Base-by-base conservation (phyloP, 2,329 filamentous ascomycete species). In the Cladosporium cucumerinum region DNA sequence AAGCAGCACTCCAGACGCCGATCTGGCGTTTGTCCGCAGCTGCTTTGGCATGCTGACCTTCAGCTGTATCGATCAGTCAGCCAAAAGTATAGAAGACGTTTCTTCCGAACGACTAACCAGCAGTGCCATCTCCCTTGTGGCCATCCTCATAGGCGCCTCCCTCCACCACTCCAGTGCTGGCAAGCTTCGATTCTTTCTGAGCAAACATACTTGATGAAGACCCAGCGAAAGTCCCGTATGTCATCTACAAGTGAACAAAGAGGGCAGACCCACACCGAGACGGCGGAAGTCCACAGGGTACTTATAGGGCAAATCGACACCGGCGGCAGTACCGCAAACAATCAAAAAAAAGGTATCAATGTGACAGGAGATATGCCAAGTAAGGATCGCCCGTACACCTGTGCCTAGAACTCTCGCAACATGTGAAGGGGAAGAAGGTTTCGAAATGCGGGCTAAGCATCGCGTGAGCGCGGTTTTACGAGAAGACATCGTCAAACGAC, bases 1-100 rank as follows among this genome's bases (percentile, higher is more conserved):
- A 85, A 23, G 82, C 77, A 23, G 86, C 85, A 5, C 82, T 84
- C 55, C 80, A 75, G 57, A 86, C 71, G 55, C 85, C 85, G 65
- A 87, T 85, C 71, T 86, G 82, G 26, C 69, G 67, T 54, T 72
- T 72, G 51, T 65, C 51, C 5, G 48, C 26, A 21, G 57, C 28
- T n/a, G 63, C 63, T 28, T 48, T 61, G 48, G 57, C 63, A 52
- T 65, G 63, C 16, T 60, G 16, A 26, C 63, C 57, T 48, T 43
- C 62, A 43, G 3, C 58, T 62, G 32, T 36, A 6, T 55, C 32
- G 23, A 55, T 21, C 46, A 8, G 34, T 46, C 25, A 61, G 21
- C 36, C 12, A 18, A 55, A 25, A 3, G 28, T 55, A 18, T 14
- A 34, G 30, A 11, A 26, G 23, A 57, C 1, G n/a, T 39, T 28